Conservation (phyloP, 2,329 filamentous ascomycete genomes). For the Paramyrothecium roridum region DNA sequence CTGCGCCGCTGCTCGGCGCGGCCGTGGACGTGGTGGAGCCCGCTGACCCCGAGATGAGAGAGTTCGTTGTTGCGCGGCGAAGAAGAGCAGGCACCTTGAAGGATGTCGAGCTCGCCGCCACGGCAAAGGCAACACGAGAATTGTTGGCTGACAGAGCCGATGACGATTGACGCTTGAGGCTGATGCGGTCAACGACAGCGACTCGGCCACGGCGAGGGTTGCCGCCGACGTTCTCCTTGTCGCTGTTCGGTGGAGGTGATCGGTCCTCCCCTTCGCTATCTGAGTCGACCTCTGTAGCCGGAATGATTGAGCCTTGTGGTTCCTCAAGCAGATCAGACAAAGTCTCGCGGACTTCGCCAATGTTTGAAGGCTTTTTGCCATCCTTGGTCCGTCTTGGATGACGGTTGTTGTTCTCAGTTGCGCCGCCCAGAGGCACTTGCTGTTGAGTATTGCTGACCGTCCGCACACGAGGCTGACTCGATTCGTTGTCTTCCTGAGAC, state of each 20-base stretch:
- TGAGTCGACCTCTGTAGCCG: constrained; percentile 32
- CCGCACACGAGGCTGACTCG: constrained; percentile 18
- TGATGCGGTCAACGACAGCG: constrained; percentile 69
- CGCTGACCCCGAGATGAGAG: constrained; percentile 38
- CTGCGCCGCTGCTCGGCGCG: constrained; percentile 23
- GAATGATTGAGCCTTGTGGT: constrained; percentile 48
- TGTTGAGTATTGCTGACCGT: constrained; percentile 52
- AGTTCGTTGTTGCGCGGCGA: constrained; percentile 70
- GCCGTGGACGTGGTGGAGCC: constrained; percentile 29
- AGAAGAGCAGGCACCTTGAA: constrained; percentile 72
- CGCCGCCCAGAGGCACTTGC: constrained; percentile 31
- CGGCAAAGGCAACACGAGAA: constrained; percentile 55
- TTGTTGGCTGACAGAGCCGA: constrained; percentile 26
- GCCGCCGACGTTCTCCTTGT: constrained; percentile 49
- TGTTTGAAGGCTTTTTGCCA: constrained; percentile 65
- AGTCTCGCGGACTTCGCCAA: constrained; percentile 79
- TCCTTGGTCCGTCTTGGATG: constrained; percentile 59
- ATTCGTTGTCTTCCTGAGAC: constrained; percentile 21
- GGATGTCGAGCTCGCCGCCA: constrained; percentile 32
- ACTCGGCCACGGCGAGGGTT: constrained; percentile 32
- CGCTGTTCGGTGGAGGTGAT: constrained; percentile 20
- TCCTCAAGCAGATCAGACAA: constrained; percentile 81
- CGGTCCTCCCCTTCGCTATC: constrained; percentile 39
- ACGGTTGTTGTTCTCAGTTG: constrained; percentile 48
- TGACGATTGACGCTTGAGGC: constrained; percentile 57